Conservation (phyloP, 306 rosid species). For the apple (Malus domestica) region ASM211411v1 NC_041795.1:8811001-8811500, state of each 20-base stretch:
- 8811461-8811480: neutral
- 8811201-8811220: neutral
- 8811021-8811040: conserved; percentile 61
- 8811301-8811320: neutral
- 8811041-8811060: conserved; percentile 47
- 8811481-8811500: conserved; percentile 85
- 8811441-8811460: neutral
- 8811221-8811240: neutral
- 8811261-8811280: neutral
- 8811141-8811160: neutral
- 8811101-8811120: conserved; percentile 76
- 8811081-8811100: conserved; percentile 93
- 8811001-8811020: conserved; percentile 55
- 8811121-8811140: conserved; percentile 46
- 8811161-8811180: neutral
- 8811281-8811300: neutral
- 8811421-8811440: neutral
- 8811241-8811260: neutral
- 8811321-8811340: neutral
- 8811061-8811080: conserved; percentile 73
- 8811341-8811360: neutral
- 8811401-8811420: neutral
- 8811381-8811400: neutral
- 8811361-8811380: neutral
- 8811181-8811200: no score